Percentiles rank a stretch among this genome's conserved stretches.
These are phyloP conservation scores for Lycium ferocissimum DNA, from an alignment of 257 asterid species.

Conservation along the genomic window DNA sequence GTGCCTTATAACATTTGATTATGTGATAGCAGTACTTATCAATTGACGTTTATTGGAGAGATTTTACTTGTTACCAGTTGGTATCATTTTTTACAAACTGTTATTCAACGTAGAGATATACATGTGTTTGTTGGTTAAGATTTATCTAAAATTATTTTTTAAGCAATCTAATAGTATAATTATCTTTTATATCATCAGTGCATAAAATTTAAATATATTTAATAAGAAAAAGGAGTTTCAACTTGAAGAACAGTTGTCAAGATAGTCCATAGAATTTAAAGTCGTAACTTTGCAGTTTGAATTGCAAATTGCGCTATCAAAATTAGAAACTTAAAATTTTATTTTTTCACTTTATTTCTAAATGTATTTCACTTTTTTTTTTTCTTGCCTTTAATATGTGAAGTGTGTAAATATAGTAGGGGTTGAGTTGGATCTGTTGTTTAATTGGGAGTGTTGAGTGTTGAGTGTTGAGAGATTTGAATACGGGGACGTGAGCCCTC, in stretches of 20 bases:
- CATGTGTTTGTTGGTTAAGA: too few species aligned
- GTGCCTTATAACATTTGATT: not conserved
- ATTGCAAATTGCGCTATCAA: not conserved
- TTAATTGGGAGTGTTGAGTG: not conserved
- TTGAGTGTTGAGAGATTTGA: conserved; percentile 13
- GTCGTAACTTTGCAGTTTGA: not conserved
- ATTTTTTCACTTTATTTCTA: not conserved
- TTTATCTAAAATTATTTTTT: too few species aligned
- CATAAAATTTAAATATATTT: too few species aligned
- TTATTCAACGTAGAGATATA: too few species aligned
- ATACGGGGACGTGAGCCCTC: conserved; percentile 19
- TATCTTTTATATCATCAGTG: too few species aligned
- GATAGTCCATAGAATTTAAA: not conserved
- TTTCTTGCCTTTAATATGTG: not conserved
- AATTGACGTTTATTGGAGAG: too few species aligned
- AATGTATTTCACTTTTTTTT: not conserved
- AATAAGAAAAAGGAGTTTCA: not conserved
- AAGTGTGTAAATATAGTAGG: not conserved
- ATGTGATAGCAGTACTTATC: not conserved
- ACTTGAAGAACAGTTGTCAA: not conserved
- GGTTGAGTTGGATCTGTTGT: not conserved
- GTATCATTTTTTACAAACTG: too few species aligned
- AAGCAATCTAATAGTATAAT: too few species aligned
- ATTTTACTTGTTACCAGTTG: too few species aligned
- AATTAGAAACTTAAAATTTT: not conserved